phyloP scores from a whole-genome alignment of 805 yeast genomes.

The Jamesozyma spencerorum region DNA sequence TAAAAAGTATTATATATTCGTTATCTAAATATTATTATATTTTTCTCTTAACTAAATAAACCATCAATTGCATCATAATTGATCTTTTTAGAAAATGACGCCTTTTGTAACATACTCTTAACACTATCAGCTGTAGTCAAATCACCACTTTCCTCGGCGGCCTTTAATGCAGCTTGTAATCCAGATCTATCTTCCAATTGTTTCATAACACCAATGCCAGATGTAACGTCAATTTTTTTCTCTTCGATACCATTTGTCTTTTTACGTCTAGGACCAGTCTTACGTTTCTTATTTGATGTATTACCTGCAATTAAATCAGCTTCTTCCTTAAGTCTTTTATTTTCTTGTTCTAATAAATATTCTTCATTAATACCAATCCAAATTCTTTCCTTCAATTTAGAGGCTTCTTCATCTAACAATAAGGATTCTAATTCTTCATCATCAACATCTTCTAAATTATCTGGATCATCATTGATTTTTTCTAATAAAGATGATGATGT shows the following conservation, averaged over 20 bases:
- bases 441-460: constrained; percentile 63
- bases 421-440: constrained; percentile 67
- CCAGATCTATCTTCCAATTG: constrained; percentile 24
- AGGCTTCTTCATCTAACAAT: constrained; percentile 60
- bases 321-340: constrained; percentile 70
- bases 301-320: constrained; percentile 85
- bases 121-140: constrained; percentile 72
- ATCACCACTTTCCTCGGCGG: constrained; percentile 28
- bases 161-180: constrained; percentile 35
- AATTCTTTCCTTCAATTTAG: constrained; percentile 62
- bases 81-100: constrained; percentile 77
- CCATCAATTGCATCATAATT: constrained; percentile 75
- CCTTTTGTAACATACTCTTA: constrained; percentile 62
- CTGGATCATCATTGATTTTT: constrained; percentile 50
- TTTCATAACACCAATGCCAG: constrained; percentile 17
- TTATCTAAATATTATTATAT: background rate
- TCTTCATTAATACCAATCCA: constrained; percentile 91
- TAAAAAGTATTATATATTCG: background rate
- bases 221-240: constrained; percentile 16
- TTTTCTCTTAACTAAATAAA: constrained; percentile 27
- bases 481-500: constrained; percentile 46
- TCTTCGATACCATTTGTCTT: constrained; percentile 4
- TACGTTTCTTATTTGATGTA: constrained; percentile 42
- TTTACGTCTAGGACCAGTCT: constrained; percentile 21
- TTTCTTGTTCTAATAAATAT: constrained; percentile 74